Base-by-base conservation (phyloP, 2,329 filamentous ascomycete genomes). In the Aspergillus niger region DNA sequence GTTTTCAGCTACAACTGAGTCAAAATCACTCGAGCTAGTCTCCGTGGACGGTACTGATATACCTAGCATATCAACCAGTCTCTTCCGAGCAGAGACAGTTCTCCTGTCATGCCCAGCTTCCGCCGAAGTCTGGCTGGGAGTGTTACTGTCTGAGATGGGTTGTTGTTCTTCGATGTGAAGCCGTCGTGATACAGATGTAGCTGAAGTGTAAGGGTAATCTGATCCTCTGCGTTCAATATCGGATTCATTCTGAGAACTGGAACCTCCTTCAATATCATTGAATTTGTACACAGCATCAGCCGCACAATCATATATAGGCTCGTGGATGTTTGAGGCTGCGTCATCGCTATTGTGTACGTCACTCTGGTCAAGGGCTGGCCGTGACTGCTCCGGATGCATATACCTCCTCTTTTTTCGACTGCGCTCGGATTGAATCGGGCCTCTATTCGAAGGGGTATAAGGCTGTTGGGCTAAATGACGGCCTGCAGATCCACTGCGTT, bases 51-150 rank as follows among this genome's bases (percentile, higher is more conserved):
- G 22, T 44, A 65, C 64, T 20, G 61, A 60, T 3, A 63, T 55
- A 49, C 67, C 67, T 41, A 77, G 57, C 11, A 72, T 72, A 62
- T 78, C 75, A 32, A 77, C 68, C 36, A 78, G 59, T 55, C 76
- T 72, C 58, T 65, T 74, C 41, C 76, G 72, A 13, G 63, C 62
- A 20, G 67, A 66, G 36, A 13, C 41, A 11, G 38, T 49, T 44
- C 48, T 22, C 41, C 41, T 24, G 13, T 22, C 22, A 24, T 44
- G 20, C 41, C 20, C 41, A 24, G 41, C 41, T 11, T 22, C 20
- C 41, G 41, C 41, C 7, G 15, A 44, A 24, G 10, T 44, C 20
- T 13, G 20, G 10, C 13, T 11, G 11, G 10, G 41, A 10, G 20
- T 13, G 17, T 13, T 26, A 17, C 20, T n/a, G 11, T 26, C 13